These are phyloP conservation scores for Orbilia brochopaga DNA, from an alignment of 2,329 filamentous ascomycete species.

Conservation along the genomic window DNA sequence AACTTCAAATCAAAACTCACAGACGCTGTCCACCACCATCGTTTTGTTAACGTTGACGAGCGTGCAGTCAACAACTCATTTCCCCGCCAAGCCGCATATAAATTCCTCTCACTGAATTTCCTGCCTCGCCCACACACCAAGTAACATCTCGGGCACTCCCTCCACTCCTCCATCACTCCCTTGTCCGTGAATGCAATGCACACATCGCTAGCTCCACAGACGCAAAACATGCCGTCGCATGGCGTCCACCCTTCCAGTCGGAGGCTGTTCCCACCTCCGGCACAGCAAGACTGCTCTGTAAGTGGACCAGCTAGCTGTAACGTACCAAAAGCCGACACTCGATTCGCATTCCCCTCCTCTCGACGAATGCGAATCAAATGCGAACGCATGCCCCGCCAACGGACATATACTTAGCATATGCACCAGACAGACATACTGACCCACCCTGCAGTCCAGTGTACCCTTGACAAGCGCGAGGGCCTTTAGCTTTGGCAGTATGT, in stretches of 20 bases:
- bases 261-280: constrained; percentile 40
- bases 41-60: constrained; percentile 13
- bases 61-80: constrained; percentile 27
- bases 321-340: not conserved
- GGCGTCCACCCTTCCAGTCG: constrained; percentile 26
- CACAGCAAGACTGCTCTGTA: not conserved
- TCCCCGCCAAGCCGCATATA: constrained; percentile 45
- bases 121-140: constrained; percentile 5
- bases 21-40: constrained; percentile 2
- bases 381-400: not conserved
- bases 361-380: not conserved
- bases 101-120: constrained; percentile 21
- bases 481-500: no score
- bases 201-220: constrained; percentile 31
- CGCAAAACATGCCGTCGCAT: constrained; percentile 24
- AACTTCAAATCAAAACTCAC: not conserved
- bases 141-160: no score
- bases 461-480: constrained; percentile 9
- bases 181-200: constrained; percentile 33
- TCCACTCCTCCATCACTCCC: no score
- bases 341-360: not conserved
- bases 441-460: constrained; percentile 5
- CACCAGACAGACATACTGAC: not conserved
- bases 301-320: not conserved
- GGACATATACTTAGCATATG: not conserved